phyloP scores from a whole-genome alignment of 2,329 filamentous ascomycete genomes.

The Monosporascus sp. region DNA sequence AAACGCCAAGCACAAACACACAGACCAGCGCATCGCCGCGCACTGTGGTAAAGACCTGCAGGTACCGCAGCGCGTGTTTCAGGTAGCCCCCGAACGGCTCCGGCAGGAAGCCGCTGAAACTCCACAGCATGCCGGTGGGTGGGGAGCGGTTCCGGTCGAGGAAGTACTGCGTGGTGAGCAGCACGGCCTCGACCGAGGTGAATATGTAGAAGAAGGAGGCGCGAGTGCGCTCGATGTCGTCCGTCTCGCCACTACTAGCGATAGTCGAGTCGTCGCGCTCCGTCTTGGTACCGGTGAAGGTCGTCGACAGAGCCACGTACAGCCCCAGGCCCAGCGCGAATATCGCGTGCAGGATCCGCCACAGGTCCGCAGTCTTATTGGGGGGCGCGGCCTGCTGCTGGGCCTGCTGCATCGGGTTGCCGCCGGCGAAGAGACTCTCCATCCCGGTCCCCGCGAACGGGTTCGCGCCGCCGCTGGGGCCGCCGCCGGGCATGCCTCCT shows the following conservation, averaged over 20 bases:
- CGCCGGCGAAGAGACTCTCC: conserved; percentile 30
- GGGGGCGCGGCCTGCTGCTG: conserved; percentile 25
- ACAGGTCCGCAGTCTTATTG: conserved; percentile 45
- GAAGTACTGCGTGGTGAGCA: conserved; percentile 67
- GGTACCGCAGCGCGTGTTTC: conserved; percentile 57
- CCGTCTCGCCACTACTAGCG: conserved; percentile 22
- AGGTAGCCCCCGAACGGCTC: conserved; percentile 58
- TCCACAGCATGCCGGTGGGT: conserved; percentile 58
- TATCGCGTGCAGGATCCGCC: conserved; percentile 68
- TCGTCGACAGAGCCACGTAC: conserved; percentile 63
- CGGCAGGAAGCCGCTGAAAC: conserved; percentile 59
- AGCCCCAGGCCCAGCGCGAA: conserved; percentile 65
- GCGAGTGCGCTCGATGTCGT: conserved; percentile 29
- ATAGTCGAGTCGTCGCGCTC: conserved; percentile 45
- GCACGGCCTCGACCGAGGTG: conserved; percentile 66
- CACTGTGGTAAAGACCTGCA: conserved; percentile 66
- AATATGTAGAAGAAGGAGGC: conserved; percentile 73
- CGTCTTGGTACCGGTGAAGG: conserved; percentile 61
- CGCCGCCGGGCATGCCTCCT: conserved; percentile 29
- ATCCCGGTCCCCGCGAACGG: conserved; percentile 27
- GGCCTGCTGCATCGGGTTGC: conserved; percentile 22
- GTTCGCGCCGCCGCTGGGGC: conserved; percentile 27
- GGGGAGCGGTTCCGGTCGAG: conserved; percentile 56
- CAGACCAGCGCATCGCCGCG: conserved; percentile 69
- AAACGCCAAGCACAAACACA: conserved; percentile 67